Evolutionary conservation across 176 grass and related monocot genomes (phyloP).

Genomic region (Cenchrus fungigraminus): DNA sequence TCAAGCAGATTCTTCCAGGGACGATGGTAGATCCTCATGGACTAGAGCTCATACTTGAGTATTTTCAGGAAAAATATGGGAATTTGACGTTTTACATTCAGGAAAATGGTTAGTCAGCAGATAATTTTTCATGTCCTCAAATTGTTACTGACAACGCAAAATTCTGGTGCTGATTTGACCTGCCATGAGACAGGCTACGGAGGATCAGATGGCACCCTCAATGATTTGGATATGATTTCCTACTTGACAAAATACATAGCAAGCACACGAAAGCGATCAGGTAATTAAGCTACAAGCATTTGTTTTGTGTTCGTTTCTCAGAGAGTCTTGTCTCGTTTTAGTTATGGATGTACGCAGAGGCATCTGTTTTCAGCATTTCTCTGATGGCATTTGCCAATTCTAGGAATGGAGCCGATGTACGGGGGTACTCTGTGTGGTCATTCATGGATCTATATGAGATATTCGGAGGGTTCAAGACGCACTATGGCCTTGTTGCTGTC

Average conservation of each 20-base stretch:
- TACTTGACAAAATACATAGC: conserved; percentile 47
- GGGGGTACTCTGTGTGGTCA: conserved; percentile 64
- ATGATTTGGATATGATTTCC: conserved; percentile 43
- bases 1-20: conserved; percentile 11
- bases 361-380: not conserved
- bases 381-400: not conserved
- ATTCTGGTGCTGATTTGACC: conserved; percentile 1
- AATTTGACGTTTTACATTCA: conserved; percentile 58
- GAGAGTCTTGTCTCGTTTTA: not conserved
- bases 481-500: conserved; percentile 49
- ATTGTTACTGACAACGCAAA: not conserved
- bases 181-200: conserved; percentile 26
- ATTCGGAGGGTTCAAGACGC: conserved; percentile 30
- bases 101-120: conserved; percentile 51
- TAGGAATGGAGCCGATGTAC: conserved; percentile 57
- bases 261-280: conserved; percentile 37
- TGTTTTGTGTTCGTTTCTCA: not conserved
- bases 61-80: conserved; percentile 50
- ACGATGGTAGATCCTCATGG: conserved; percentile 43
- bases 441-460: conserved; percentile 63
- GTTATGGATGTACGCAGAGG: not conserved
- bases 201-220: conserved; percentile 26
- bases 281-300: conserved; percentile 26
- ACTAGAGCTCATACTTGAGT: conserved; percentile 49
- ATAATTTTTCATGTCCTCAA: not conserved